Percentiles rank a stretch among this genome's conserved stretches.
phyloP scores from a whole-genome alignment of 2,329 filamentous ascomycete genomes.

The Cadophora sp. region DNA sequence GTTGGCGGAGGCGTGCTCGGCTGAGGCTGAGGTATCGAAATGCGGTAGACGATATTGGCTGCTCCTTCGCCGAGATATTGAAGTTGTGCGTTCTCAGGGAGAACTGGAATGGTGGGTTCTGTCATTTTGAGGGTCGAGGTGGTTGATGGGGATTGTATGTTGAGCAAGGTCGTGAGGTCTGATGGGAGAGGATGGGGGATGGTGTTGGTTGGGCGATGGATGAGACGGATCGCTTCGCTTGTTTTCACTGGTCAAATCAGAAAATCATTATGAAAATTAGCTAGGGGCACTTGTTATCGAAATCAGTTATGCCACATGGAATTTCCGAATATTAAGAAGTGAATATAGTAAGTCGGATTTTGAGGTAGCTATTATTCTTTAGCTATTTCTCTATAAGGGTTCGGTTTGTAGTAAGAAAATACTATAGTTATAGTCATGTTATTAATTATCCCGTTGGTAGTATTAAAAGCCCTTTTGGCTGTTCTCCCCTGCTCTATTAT shows the following conservation, averaged over 20 bases:
- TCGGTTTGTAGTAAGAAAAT: too few species aligned
- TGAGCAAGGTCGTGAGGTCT: not conserved
- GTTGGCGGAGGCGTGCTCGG: slow-evolving; percentile 26
- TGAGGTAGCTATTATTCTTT: too few species aligned
- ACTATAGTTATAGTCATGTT: too few species aligned
- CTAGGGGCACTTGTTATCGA: too few species aligned
- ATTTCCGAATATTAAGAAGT: too few species aligned
- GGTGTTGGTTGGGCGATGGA: not conserved
- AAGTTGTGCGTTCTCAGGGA: slow-evolving; percentile 20
- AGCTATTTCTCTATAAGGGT: too few species aligned
- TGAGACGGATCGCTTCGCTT: not conserved
- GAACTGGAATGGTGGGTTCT: slow-evolving; percentile 4
- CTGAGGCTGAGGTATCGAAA: slow-evolving; percentile 48
- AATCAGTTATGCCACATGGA: too few species aligned
- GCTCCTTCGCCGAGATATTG: slow-evolving; percentile 70
- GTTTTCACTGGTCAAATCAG: not conserved
- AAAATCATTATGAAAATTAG: not conserved
- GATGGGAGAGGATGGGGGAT: not conserved
- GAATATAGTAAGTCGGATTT: too few species aligned
- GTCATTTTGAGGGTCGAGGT: not conserved
- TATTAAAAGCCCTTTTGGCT: too few species aligned
- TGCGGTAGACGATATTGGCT: slow-evolving; percentile 77
- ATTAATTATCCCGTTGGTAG: too few species aligned
- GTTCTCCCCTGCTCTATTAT: too few species aligned
- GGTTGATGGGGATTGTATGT: not conserved